Conservation (phyloP, 164 flowering plant species). For the Cinnamomum chago region DNA sequence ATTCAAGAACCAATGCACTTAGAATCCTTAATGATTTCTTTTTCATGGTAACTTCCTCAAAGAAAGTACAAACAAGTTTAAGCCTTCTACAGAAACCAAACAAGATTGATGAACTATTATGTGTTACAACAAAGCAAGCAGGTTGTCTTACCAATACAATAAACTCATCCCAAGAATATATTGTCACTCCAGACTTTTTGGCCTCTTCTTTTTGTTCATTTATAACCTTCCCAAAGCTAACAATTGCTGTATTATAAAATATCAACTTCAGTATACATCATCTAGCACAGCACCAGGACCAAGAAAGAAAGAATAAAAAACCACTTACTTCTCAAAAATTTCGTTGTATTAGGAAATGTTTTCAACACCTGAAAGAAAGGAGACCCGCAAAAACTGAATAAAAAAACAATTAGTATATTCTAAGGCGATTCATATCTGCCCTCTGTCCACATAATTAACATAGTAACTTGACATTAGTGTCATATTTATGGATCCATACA, state of each 20-base stretch:
- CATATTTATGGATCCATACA: not conserved
- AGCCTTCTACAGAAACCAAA: not conserved
- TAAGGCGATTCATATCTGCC: too few relatives aligned
- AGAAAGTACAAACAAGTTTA: not conserved
- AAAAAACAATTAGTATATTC: not conserved
- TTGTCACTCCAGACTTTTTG: constrained; percentile 49
- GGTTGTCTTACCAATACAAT: constrained; percentile 51
- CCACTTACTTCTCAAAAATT: constrained; percentile 69
- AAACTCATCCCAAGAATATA: constrained; percentile 88
- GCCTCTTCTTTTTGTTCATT: constrained; percentile 55
- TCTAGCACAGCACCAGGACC: not conserved
- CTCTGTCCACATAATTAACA: not conserved
- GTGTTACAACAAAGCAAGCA: not conserved
- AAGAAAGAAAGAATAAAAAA: not conserved
- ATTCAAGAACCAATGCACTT: not conserved
- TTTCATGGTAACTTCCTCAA: not conserved
- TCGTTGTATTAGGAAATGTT: constrained; percentile 58
- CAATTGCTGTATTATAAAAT: constrained; percentile 47
- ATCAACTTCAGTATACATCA: not conserved
- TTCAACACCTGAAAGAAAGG: constrained; percentile 61
- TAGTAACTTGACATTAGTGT: not conserved
- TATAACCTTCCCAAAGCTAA: constrained; percentile 88
- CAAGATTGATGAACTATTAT: not conserved
- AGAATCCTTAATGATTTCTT: not conserved
- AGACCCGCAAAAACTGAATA: not conserved